phyloP scores from a whole-genome alignment of 2,329 filamentous ascomycete genomes.

The Sporothrix protearum region DNA sequence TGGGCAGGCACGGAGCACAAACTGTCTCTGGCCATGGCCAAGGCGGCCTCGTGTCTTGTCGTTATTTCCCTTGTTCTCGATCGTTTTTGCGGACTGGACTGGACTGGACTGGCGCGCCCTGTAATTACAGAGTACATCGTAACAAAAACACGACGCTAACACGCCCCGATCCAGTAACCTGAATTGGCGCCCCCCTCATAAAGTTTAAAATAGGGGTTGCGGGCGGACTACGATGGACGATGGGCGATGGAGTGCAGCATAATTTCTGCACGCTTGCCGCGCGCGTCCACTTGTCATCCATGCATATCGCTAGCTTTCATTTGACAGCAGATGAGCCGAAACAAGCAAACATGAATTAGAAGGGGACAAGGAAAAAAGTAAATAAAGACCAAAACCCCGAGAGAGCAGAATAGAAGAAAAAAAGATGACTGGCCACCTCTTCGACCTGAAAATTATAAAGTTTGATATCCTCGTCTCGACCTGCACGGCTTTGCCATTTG shows the following conservation, averaged over 20 bases:
- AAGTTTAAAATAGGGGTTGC: constrained; percentile 3
- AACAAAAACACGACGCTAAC: not conserved
- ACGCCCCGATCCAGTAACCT: constrained; percentile 8
- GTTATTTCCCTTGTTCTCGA: too few species aligned
- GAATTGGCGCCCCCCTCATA: not conserved
- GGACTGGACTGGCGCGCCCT: not conserved
- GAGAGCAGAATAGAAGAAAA: too few species aligned
- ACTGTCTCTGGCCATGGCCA: not conserved
- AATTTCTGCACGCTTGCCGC: not conserved
- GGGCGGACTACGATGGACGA: not conserved
- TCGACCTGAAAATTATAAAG: not conserved
- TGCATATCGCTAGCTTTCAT: not conserved
- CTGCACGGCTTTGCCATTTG: not conserved
- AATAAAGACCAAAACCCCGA: constrained; percentile 1
- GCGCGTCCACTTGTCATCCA: not conserved
- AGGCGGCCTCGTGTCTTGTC: constrained; percentile 7
- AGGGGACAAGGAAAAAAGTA: not conserved
- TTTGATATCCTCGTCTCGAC: not conserved
- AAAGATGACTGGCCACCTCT: not conserved
- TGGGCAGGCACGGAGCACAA: not conserved
- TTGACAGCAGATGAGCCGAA: not conserved
- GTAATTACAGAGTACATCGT: too few species aligned
- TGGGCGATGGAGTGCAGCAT: not conserved
- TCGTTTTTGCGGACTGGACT: not conserved
- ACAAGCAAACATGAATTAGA: not conserved